These are phyloP conservation scores for Entamoeba moshkovskii DNA, from an alignment of 208 protist species.

Conservation along the genomic window DNA sequence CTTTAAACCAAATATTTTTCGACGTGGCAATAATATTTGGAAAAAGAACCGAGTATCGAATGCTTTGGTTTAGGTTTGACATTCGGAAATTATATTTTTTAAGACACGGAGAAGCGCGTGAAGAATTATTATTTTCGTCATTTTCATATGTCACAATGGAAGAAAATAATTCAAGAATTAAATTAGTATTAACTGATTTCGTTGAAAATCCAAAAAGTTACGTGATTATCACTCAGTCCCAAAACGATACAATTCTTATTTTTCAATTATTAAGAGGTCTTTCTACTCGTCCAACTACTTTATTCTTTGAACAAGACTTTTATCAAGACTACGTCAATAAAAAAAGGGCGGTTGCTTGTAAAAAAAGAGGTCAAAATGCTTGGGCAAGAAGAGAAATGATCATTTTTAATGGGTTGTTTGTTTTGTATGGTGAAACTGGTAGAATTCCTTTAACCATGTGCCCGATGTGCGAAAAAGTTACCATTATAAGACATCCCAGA, in stretches of 20 bases:
- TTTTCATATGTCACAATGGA: not conserved
- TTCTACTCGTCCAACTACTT: not conserved
- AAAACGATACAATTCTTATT: not conserved
- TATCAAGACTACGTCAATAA: not conserved
- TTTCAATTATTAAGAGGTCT: not conserved
- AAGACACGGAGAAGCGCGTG: not conserved
- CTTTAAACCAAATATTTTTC: not conserved
- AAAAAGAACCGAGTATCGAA: not conserved
- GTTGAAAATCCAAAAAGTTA: not conserved
- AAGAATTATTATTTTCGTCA: not conserved
- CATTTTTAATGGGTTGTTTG: not conserved
- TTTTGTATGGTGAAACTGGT: not conserved
- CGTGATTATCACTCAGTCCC: not conserved
- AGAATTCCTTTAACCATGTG: not conserved
- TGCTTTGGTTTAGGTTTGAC: not conserved
- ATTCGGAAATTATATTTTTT: not conserved
- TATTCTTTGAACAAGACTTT: not conserved
- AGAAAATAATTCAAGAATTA: not conserved
- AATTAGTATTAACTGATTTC: not conserved
- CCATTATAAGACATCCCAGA: not conserved
- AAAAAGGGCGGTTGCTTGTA: not conserved
- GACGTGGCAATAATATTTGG: not conserved
- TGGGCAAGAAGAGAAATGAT: not conserved
- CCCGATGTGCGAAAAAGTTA: not conserved
- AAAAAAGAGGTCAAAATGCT: not conserved